Percentiles rank a stretch among this genome's conserved stretches.
Conservation (phyloP, 805 yeast species). For the Kluyveromyces dobzhanskii region DNA sequence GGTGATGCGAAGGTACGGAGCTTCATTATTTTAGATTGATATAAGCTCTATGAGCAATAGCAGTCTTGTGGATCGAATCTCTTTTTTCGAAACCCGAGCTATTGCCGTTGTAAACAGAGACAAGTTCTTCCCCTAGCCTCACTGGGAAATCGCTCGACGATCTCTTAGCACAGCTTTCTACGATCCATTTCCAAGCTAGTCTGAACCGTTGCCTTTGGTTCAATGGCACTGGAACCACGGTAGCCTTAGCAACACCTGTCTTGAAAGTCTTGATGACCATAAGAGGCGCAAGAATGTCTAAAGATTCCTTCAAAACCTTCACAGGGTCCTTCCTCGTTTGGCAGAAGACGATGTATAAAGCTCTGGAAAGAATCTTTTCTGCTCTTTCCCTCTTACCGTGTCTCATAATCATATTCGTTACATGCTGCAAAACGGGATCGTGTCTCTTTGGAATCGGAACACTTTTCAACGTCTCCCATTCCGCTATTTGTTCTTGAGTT, state of each 20-base stretch:
- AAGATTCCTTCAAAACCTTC: constrained; percentile 56
- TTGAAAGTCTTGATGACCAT: constrained; percentile 67
- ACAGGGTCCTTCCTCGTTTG: constrained; percentile 74
- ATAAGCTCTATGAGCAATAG: constrained; percentile 83
- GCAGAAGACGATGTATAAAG: constrained; percentile 58
- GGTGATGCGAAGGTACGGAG: background rate
- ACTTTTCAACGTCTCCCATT: constrained; percentile 41
- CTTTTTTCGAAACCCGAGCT: constrained; percentile 80
- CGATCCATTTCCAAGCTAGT: constrained; percentile 83
- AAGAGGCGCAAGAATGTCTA: constrained; percentile 80
- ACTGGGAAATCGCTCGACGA: constrained; percentile 76
- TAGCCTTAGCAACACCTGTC: constrained; percentile 80
- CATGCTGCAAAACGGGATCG: constrained; percentile 68
- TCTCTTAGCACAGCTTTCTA: constrained; percentile 76
- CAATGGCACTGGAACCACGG: constrained; percentile 75
- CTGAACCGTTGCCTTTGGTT: constrained; percentile 75
- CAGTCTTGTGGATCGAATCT: constrained; percentile 73
- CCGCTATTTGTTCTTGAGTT: constrained; percentile 52
- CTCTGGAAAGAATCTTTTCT: constrained; percentile 60
- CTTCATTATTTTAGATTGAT: constrained; percentile 35
- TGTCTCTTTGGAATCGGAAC: constrained; percentile 50
- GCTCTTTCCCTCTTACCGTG: constrained; percentile 84
- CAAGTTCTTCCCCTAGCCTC: constrained; percentile 82
- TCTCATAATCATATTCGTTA: constrained; percentile 85
- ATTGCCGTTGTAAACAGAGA: constrained; percentile 68